These are phyloP conservation scores for Annulohypoxylon maeteangense DNA, from an alignment of 495 filamentous ascomycete species.

Conservation along the genomic window DNA sequence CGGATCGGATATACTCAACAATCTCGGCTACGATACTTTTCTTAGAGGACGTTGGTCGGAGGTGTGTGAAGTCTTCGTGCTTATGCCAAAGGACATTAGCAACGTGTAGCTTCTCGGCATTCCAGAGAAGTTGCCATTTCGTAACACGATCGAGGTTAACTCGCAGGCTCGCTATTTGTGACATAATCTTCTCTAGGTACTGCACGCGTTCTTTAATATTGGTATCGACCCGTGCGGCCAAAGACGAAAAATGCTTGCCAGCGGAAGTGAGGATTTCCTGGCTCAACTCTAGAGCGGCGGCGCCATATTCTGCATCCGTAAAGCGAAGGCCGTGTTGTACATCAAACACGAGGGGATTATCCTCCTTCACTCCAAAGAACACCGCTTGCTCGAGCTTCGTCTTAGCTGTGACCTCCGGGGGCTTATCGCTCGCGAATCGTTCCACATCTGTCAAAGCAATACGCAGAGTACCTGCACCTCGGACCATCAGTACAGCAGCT, in stretches of 20 bases:
- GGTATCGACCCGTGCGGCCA: conserved; percentile 79
- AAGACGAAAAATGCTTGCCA: conserved; percentile 73
- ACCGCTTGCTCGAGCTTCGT: conserved; percentile 94
- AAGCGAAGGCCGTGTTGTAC: conserved; percentile 71
- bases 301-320: conserved; percentile 73
- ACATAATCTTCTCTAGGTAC: conserved; percentile 76
- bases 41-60: conserved; percentile 55
- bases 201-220: conserved; percentile 76
- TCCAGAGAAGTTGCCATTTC: conserved; percentile 85
- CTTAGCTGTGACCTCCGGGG: conserved; percentile 74
- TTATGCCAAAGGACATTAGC: conserved; percentile 83
- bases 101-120: conserved; percentile 88
- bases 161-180: conserved; percentile 66
- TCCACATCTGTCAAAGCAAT: conserved; percentile 68
- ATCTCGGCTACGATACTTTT: conserved; percentile 72
- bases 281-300: conserved; percentile 82
- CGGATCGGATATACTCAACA: conserved; percentile 73
- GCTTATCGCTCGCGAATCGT: conserved; percentile 58
- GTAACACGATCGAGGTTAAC: conserved; percentile 67
- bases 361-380: conserved; percentile 82
- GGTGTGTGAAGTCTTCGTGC: conserved; percentile 69
- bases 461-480: conserved; percentile 82
- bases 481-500: conserved; percentile 76
- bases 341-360: conserved; percentile 83
- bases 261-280: conserved; percentile 81